Conservation (phyloP, 1,284 basidiomycete genomes). For the Cryptococcus hybrid region DNA sequence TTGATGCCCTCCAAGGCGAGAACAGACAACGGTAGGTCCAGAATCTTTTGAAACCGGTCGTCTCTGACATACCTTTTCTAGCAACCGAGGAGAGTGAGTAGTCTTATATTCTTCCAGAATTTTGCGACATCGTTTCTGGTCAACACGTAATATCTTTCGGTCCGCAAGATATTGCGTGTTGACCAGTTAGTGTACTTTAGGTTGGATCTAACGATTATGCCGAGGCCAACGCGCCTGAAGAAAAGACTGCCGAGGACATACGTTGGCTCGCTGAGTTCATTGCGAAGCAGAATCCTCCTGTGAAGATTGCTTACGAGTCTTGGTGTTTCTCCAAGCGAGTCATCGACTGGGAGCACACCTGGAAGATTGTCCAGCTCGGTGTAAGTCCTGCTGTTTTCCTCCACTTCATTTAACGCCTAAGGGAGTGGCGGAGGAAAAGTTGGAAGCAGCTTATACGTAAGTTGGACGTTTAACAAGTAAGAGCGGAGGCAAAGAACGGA, state of each 20-base stretch:
- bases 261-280: constrained; percentile 18
- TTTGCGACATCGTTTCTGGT: no score
- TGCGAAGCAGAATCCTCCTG: background rate
- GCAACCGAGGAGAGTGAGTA: no score
- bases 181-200: constrained; percentile 5
- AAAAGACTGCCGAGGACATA: constrained; percentile 16
- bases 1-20: no score
- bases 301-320: constrained; percentile 13
- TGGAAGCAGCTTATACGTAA: no score
- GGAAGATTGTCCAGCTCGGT: constrained; percentile 15
- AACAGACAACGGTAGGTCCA: no score
- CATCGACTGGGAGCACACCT: constrained; percentile 15
- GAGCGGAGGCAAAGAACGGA: no score
- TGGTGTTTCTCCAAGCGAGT: constrained; percentile 22
- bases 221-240: constrained; percentile 8
- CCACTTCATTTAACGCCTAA: background rate
- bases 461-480: no score
- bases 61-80: no score
- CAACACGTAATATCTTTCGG: background rate
- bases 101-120: no score
- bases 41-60: no score
- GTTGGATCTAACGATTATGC: constrained; percentile 21
- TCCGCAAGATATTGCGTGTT: background rate
- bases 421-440: no score
- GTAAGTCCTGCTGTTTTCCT: constrained; percentile 1